Evolutionary conservation across 2,329 filamentous ascomycete species (phyloP).

Genomic region (Fusarium protoensiforme): DNA sequence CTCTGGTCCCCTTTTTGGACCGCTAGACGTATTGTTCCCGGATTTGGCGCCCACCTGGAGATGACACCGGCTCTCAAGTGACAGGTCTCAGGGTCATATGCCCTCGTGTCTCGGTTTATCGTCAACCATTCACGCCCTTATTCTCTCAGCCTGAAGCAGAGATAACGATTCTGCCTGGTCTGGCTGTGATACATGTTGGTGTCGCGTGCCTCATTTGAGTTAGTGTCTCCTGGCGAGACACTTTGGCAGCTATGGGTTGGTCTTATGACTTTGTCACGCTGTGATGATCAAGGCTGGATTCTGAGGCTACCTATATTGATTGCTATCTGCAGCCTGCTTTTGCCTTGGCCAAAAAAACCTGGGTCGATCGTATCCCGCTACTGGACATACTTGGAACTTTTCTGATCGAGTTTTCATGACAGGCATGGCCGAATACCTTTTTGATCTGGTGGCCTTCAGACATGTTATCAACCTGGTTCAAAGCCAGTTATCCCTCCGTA

Average conservation of each 20-base stretch:
- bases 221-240: conserved; percentile 14
- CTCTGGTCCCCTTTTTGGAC: neutral
- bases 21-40: conserved; percentile 9
- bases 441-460: neutral
- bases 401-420: neutral
- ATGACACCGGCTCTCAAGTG: neutral
- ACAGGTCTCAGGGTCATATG: conserved; percentile 20
- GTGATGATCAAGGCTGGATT: neutral
- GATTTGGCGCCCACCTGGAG: neutral
- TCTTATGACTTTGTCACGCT: conserved; percentile 29
- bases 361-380: neutral
- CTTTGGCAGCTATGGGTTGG: conserved; percentile 5
- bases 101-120: conserved; percentile 3
- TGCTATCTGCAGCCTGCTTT: neutral
- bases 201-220: conserved; percentile 18
- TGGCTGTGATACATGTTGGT: neutral
- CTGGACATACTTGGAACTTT: neutral
- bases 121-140: neutral
- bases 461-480: neutral
- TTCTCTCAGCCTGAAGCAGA: neutral
- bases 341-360: neutral
- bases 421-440: neutral
- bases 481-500: neutral
- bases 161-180: neutral
- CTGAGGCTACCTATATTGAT: neutral